Evolutionary conservation across 805 yeast genomes (phyloP), one percentile per base, ranked within the genome.

Genomic region (Starmerella floricola): DNA sequence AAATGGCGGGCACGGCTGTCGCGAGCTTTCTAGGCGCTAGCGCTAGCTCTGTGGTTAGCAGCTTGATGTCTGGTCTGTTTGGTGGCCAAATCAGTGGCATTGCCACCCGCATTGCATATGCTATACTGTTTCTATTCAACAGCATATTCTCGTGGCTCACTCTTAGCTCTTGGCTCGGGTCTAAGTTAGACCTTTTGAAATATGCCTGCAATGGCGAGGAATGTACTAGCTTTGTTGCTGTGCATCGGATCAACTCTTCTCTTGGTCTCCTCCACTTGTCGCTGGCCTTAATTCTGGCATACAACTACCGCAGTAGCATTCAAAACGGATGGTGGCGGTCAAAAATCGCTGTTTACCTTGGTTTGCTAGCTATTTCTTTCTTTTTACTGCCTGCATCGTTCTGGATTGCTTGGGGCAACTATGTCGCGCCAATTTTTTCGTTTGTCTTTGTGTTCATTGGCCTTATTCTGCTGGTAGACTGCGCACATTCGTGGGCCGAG

Each of bases 401-500:
- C 59, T 91, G 80, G 60, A 72, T 87, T 13, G 69, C 79, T 55
- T 91, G 94, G 77, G 96, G 98, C 1, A 91, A 84, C 60, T 78
- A 85, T 64, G 67, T 91, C 34, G 85, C 96, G 5, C 79, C 87
- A 24, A 62, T 85, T 4, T 78, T 85, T 53, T 84, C 95, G 34
- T 80, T 88, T 2, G 56, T 86, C 4, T 91, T 91, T 63, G 73
- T 88, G 29, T 77, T 91, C 13, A 83, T 91, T 47, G 98, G 98
- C 1, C 70, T 91, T 44, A 80, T 93, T 12, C 67, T 91, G 38
- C 66, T 91, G 37, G 96, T 91, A 26, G 98, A 91, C 61, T 91
- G 85, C 68, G 97, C 98, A 3, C 97, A 91, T 62, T 88, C 88
- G 52, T 91, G 96, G 95, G 96, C 97, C 0, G 99, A 91, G 55